phyloP scores from a whole-genome alignment of 345 rosid genomes.

The Ceriops tagal region DNA sequence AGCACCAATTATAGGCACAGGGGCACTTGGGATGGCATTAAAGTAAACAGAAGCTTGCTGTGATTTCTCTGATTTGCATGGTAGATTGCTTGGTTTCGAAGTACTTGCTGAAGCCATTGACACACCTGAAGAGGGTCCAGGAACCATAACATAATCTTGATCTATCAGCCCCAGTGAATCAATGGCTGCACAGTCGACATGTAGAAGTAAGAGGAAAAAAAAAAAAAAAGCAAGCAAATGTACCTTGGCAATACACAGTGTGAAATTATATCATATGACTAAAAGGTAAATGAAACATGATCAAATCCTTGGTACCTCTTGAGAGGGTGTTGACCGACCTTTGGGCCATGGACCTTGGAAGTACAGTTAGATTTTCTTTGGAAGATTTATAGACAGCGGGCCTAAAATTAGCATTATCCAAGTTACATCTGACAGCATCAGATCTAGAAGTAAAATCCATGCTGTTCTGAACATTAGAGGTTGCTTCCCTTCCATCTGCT shows the following conservation, averaged over 20 bases:
- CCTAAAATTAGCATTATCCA: conserved; percentile 41
- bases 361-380: conserved; percentile 41
- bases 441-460: conserved; percentile 40
- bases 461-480: conserved; percentile 36
- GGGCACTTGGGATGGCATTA: conserved; percentile 48
- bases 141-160: conserved; percentile 84
- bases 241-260: neutral
- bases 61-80: conserved; percentile 48
- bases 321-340: conserved; percentile 32
- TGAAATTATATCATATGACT: conserved; percentile 5
- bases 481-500: conserved; percentile 44
- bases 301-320: conserved; percentile 51
- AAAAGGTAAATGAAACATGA: conserved; percentile 13
- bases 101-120: conserved; percentile 54
- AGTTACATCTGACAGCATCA: conserved; percentile 33
- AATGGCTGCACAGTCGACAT: conserved; percentile 38
- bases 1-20: conserved; percentile 59
- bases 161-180: conserved; percentile 80
- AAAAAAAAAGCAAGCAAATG: neutral
- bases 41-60: conserved; percentile 35
- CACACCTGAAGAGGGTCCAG: conserved; percentile 72
- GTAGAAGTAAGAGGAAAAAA: conserved; percentile 4
- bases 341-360: conserved; percentile 42
- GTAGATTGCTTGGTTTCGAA: conserved; percentile 52
- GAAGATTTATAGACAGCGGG: conserved; percentile 34